Evolutionary conservation across 2,329 filamentous ascomycete genomes (phyloP), one percentile per base, ranked within the genome.

Genomic region (Camptophora hylomeconis): DNA sequence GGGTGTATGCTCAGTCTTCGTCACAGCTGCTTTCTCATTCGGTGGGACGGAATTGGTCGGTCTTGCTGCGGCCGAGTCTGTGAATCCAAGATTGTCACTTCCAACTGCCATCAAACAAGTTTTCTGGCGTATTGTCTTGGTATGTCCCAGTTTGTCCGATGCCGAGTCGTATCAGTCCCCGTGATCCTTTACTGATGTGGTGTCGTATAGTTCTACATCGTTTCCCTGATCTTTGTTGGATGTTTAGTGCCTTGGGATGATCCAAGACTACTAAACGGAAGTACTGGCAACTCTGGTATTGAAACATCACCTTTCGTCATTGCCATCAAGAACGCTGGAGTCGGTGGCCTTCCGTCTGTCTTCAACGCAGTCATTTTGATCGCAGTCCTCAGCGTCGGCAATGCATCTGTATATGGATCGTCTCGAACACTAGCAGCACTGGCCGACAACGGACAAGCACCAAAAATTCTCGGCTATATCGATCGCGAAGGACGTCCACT

Each of bases 281-380:
- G 60, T 31, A 60, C 61, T 12, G 68, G 67, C 28, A 71, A 83
- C 49, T 70, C 75, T 21, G n/a, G n/a, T n/a, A n/a, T n/a, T n/a
- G 71, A 72, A 15, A 78, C 82, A 2, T 92, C 83, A 3, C 86
- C 86, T 2, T 94, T 94, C 51, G 86, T 94, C 45, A 89, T 94
- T 45, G 82, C 84, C 39, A 92, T 93, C 45, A 63, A 79, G 41
- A 78, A 83, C 38, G 82, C 84, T 1, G 77, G 81, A 6, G 92
- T 94, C 44, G 59, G 70, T 21, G 75, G 77, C 3, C 67, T 93
- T 3, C 82, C 83, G 2, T 86, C 80, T 0, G 68, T 93, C 28
- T 89, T 94, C 78, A 94, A 94, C 54, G 75, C 73, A n/a, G 83
- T 94, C 35, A 92, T 94, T 50, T 72, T 94, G 49, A 73, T 92